Evolutionary conservation across 2,329 filamentous ascomycete species (phyloP).

Genomic region (Cladosporium sp.): DNA sequence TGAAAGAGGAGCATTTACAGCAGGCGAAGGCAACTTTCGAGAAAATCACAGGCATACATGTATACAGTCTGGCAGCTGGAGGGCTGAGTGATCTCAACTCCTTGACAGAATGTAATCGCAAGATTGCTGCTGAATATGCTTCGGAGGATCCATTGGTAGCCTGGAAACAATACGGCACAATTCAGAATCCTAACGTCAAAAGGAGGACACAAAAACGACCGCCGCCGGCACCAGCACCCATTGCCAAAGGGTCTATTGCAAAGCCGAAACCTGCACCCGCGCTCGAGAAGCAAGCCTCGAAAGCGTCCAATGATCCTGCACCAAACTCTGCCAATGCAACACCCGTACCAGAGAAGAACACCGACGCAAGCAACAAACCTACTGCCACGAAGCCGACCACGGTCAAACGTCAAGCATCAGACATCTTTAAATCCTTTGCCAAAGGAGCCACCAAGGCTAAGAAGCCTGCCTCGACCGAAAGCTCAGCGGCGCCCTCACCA

Average conservation of each 20-base stretch:
- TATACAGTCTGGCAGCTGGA: constrained; percentile 78
- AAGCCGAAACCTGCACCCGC: constrained; percentile 22
- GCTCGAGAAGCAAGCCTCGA: constrained; percentile 21
- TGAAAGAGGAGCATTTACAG: constrained; percentile 28
- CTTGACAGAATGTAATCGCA: constrained; percentile 65
- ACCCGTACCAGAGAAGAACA: constrained; percentile 9
- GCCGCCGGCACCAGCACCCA: constrained; percentile 25
- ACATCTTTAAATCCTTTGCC: constrained; percentile 76
- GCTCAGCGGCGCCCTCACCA: constrained; percentile 33
- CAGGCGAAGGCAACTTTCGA: constrained; percentile 63
- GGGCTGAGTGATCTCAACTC: constrained; percentile 64
- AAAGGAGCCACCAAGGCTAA: constrained; percentile 39
- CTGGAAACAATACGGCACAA: constrained; percentile 65
- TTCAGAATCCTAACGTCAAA: constrained; percentile 67
- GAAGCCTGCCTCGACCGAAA: constrained; percentile 35
- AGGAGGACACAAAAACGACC: constrained; percentile 44
- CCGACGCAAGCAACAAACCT: constrained; percentile 33
- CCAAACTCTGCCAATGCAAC: constrained; percentile 17
- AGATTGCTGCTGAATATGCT: constrained; percentile 54
- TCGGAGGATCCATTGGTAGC: constrained; percentile 57
- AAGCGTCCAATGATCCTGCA: constrained; percentile 18
- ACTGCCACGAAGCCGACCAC: constrained; percentile 34
- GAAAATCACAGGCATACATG: constrained; percentile 71
- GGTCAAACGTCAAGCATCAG: constrained; percentile 58
- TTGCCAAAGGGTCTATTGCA: constrained; percentile 1